Conservation (phyloP, 1,139 yeast genomes). For the Debaryomyces coudertii region DNA sequence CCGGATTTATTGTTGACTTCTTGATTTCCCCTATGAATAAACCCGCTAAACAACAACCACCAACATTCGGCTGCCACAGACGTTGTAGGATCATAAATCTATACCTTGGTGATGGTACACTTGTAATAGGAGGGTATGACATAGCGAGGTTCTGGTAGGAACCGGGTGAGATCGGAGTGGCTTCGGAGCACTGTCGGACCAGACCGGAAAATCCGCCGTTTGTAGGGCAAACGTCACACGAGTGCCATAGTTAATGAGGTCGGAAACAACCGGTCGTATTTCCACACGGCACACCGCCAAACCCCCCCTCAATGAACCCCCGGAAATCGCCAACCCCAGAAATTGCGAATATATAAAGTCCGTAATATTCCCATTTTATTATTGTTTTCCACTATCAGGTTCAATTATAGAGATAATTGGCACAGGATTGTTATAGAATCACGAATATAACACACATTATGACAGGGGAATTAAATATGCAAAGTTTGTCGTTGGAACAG, state of each 20-base stretch:
- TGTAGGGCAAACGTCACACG: neutral
- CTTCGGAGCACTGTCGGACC: neutral
- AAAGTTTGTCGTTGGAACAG: slow-evolving; percentile 28
- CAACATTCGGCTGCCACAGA: neutral
- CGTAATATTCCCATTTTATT: neutral
- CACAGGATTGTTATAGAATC: neutral
- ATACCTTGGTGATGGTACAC: too few relatives aligned
- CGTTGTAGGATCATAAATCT: too few relatives aligned
- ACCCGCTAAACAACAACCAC: neutral
- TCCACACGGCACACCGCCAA: neutral
- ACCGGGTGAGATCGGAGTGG: neutral
- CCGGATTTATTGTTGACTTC: neutral
- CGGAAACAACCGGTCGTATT: neutral
- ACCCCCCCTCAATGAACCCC: slow-evolving; percentile 1
- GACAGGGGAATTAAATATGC: slow-evolving; percentile 20
- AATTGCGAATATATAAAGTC: slow-evolving; percentile 8
- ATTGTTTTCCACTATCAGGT: neutral
- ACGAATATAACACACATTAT: slow-evolving; percentile 1
- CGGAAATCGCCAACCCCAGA: slow-evolving; percentile 6
- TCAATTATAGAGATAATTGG: slow-evolving; percentile 2
- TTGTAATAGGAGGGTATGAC: neutral
- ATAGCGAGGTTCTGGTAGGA: neutral
- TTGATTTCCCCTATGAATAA: neutral
- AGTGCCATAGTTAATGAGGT: neutral
- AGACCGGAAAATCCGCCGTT: neutral